phyloP scores from a whole-genome alignment of 2,329 filamentous ascomycete species.

The Colletotrichum liaoningense region DNA sequence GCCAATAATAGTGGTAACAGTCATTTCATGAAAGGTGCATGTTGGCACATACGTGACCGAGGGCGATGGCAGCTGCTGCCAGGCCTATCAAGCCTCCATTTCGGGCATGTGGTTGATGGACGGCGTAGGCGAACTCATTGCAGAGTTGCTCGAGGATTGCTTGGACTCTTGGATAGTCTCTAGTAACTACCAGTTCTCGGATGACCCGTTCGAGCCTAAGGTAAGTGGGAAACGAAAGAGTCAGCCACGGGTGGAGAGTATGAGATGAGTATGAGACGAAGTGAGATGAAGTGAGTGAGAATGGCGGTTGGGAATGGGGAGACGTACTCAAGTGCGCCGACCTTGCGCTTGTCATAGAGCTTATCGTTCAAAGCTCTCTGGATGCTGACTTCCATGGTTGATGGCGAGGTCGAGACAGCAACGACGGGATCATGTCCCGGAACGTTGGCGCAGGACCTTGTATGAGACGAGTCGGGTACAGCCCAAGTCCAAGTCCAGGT shows the following conservation, averaged over 20 bases:
- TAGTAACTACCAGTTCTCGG: constrained; percentile 80
- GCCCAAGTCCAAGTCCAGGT: not conserved
- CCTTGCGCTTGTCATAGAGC: constrained; percentile 98
- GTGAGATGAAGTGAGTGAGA: not conserved
- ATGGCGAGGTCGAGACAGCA: constrained; percentile 11
- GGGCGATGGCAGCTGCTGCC: constrained; percentile 93
- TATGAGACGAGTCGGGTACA: not conserved
- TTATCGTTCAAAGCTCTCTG: constrained; percentile 96
- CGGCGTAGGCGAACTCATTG: constrained; percentile 97
- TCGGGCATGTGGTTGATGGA: constrained; percentile 94
- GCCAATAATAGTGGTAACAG: not conserved
- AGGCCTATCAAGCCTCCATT: constrained; percentile 97
- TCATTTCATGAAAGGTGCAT: not conserved
- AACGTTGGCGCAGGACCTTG: not conserved
- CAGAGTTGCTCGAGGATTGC: constrained; percentile 95
- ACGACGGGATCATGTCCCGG: constrained; percentile 7
- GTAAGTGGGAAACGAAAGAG: not conserved
- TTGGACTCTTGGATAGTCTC: constrained; percentile 83
- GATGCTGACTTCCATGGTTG: constrained; percentile 84
- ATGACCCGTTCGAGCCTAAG: constrained; percentile 88
- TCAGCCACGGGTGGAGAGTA: not conserved
- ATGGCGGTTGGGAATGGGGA: constrained; percentile 35
- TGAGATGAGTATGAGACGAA: not conserved
- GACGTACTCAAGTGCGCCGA: constrained; percentile 92
- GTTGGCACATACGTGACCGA: constrained; percentile 78